These are phyloP conservation scores for Rosa multiflora DNA, from an alignment of 306 rosid genomes.

Conservation along the genomic window DNA sequence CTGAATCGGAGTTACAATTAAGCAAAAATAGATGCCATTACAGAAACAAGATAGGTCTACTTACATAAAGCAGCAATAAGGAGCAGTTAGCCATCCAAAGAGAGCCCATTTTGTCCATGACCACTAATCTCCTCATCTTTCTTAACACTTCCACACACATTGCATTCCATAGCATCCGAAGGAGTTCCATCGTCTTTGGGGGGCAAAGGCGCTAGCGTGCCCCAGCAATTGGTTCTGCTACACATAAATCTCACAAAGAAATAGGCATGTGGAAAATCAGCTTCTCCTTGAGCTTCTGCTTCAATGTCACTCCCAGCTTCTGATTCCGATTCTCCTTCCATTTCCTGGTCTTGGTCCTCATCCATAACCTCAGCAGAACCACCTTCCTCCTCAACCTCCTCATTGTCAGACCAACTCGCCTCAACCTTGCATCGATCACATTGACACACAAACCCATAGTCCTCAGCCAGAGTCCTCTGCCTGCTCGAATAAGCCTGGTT, in stretches of 20 bases:
- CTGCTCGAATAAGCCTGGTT: constrained; percentile 51
- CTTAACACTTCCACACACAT: constrained; percentile 64
- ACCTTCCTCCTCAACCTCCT: constrained; percentile 32
- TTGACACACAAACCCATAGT: constrained; percentile 69
- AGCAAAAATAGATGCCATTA: background rate
- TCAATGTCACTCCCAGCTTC: background rate
- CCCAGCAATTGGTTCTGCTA: constrained; percentile 58
- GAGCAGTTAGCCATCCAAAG: constrained; percentile 45
- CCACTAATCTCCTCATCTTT: constrained; percentile 29
- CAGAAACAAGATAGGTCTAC: constrained; percentile 15
- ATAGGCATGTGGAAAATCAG: constrained; percentile 77
- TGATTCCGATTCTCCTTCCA: constrained; percentile 15
- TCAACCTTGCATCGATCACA: constrained; percentile 83
- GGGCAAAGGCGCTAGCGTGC: constrained; percentile 73
- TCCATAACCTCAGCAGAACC: constrained; percentile 33
- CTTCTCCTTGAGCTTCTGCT: constrained; percentile 33
- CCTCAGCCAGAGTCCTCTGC: constrained; percentile 70
- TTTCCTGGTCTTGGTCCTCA: constrained; percentile 23
- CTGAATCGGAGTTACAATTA: background rate
- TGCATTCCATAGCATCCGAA: constrained; percentile 62
- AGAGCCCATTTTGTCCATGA: constrained; percentile 33
- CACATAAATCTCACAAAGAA: constrained; percentile 78
- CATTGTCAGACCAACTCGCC: constrained; percentile 69
- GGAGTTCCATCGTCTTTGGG: constrained; percentile 37
- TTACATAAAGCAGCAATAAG: constrained; percentile 22